Evolutionary conservation across 805 yeast genomes (phyloP), one percentile per base, ranked within the genome.

Genomic region (Monosporozyma servazzii): DNA sequence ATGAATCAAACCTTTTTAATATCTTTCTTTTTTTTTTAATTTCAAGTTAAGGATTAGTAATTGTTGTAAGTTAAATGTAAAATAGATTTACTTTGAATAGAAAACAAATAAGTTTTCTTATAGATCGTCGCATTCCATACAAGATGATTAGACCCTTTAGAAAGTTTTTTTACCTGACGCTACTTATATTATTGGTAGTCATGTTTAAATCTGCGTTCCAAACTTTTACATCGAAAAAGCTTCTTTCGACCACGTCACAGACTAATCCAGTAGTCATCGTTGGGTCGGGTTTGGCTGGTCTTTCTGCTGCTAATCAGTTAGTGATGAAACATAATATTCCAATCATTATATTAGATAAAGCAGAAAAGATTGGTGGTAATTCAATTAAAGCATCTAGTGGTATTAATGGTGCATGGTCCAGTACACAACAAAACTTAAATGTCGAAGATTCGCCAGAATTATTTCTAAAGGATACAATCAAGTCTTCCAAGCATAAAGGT

Each of bases 391-490:
- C 86, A 0, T 77, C 82, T 2, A 77, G 82, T 37, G 86, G 86
- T 17, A 80, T 80, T 47, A 80, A 80, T 62, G 96, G 93, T 13
- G 82, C 86, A 0, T 68, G 73, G 27, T 83, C 95, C 0, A 61
- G 75, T 15, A 79, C 84, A 8, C 96, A 86, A 63, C 67, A 72
- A 30, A 49, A 66, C 6, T 65, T 74, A 30, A 63, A 71, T 15
- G 75, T 82, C 37, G 62, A 71, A 36, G 95, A 87, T 62, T 70
- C 81, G 1, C 78, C 77, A 3, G 78, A 77, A 20, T 69, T 72
- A 48, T 87, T 87, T 63, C 77, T 77, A 53, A 64, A 77, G 11
- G 95, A 87, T 62, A 84, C 95, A 0, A 61, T 81, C 42, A 77
- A 74, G 49, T 83, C 91, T 1, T 86, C 89, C 5, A 78, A 80